These are phyloP conservation scores for Auxenochlorella pyrenoidosa DNA, from an alignment of 139 green algal genomes.

Conservation along the genomic window DNA sequence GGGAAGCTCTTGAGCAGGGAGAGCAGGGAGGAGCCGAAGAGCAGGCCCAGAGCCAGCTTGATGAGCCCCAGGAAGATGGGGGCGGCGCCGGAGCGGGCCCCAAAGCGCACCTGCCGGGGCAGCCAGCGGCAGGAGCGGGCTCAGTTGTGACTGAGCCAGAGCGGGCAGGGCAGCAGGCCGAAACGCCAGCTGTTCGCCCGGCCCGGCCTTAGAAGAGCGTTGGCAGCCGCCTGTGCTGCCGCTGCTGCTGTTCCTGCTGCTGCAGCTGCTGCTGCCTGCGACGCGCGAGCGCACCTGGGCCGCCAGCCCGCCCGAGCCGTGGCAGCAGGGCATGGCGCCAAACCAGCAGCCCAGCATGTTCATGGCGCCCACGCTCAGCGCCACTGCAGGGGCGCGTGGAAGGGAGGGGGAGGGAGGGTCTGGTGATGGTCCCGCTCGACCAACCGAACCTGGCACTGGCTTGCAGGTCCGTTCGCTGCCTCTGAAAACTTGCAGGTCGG, in stretches of 20 bases:
- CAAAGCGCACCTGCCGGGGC: conserved; percentile 69
- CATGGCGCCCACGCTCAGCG: conserved; percentile 74
- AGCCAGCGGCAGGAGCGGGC: background rate
- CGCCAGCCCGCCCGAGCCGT: conserved; percentile 81
- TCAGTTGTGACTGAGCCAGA: too few species aligned
- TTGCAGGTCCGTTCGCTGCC: background rate
- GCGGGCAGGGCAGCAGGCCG: too few species aligned
- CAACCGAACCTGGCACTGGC: background rate
- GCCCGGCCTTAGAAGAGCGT: too few species aligned
- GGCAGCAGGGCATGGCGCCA: conserved; percentile 83
- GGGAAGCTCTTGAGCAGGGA: conserved; percentile 72
- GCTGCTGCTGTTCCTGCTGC: background rate
- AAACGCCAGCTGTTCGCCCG: too few species aligned
- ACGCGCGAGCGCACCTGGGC: conserved; percentile 61
- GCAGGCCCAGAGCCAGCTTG: conserved; percentile 75
- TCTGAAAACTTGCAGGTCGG: too few species aligned
- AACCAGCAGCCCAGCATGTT: conserved; percentile 81
- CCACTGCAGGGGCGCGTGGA: conserved; percentile 40
- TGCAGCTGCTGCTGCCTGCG: background rate
- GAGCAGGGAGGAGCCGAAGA: conserved; percentile 73
- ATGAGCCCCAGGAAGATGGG: conserved; percentile 74
- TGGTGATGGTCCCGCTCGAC: conserved; percentile 27
- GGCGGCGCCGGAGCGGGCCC: conserved; percentile 69
- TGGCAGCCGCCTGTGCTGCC: too few species aligned
- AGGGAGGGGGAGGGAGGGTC: background rate